Evolutionary conservation across 2,329 filamentous ascomycete genomes (phyloP).

Genomic region (Colletotrichum eremochloae): DNA sequence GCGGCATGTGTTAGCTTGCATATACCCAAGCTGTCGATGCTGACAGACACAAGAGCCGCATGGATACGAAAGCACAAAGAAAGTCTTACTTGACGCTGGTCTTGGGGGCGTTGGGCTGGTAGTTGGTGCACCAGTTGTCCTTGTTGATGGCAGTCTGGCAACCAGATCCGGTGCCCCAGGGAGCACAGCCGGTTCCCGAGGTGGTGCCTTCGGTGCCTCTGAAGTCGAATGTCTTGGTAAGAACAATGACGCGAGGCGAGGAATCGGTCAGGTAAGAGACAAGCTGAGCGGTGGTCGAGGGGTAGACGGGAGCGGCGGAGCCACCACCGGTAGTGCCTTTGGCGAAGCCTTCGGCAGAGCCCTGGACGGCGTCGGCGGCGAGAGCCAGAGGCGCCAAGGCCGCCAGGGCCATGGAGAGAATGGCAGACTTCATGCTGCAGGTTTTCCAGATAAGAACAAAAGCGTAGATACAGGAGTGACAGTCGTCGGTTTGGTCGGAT

Average conservation of each 20-base stretch:
- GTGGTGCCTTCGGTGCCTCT: conserved; percentile 42
- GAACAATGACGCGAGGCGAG: conserved; percentile 67
- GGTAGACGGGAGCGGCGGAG: conserved; percentile 65
- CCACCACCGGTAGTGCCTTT: conserved; percentile 67
- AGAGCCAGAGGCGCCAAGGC: conserved; percentile 36
- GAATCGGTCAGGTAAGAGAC: conserved; percentile 69
- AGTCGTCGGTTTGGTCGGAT: conserved; percentile 26
- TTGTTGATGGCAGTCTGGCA: conserved; percentile 74
- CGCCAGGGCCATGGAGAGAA: conserved; percentile 39
- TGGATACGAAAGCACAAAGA: not conserved
- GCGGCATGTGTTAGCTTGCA: not conserved
- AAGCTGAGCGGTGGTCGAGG: conserved; percentile 67
- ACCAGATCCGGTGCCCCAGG: conserved; percentile 54
- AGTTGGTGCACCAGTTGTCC: conserved; percentile 70
- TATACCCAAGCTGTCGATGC: too few species aligned
- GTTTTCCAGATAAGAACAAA: conserved; percentile 13
- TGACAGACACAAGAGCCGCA: not conserved
- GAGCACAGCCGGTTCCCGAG: conserved; percentile 13
- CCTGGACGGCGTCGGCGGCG: conserved; percentile 51
- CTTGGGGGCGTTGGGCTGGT: conserved; percentile 65
- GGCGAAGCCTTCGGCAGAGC: conserved; percentile 61
- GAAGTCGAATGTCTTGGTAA: conserved; percentile 70
- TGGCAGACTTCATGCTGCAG: conserved; percentile 28
- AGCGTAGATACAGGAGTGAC: conserved; percentile 20
- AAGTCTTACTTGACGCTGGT: conserved; percentile 52